Conservation (phyloP, 805 yeast species). For the Nakazawaea laoshanensis region DNA sequence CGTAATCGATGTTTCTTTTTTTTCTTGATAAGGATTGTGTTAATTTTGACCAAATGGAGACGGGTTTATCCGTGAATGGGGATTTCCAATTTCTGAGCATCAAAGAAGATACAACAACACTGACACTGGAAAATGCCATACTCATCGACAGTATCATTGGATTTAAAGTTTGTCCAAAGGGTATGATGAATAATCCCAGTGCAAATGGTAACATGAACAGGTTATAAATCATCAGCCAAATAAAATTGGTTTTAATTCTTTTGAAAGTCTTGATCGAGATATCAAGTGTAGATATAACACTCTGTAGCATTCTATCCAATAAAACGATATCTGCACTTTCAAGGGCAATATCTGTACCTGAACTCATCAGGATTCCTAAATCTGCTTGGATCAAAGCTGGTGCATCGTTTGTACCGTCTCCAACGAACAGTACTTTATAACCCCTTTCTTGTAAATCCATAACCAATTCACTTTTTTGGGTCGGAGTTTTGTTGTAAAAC, state of each 20-base stretch:
- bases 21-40: too few species aligned
- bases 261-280: slow-evolving; percentile 63
- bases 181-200: slow-evolving; percentile 77
- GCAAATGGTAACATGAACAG: slow-evolving; percentile 85
- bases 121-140: slow-evolving; percentile 88
- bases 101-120: slow-evolving; percentile 79
- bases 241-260: slow-evolving; percentile 71
- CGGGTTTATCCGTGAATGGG: too few species aligned
- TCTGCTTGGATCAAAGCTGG: slow-evolving; percentile 89
- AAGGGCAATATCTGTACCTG: slow-evolving; percentile 94
- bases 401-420: slow-evolving; percentile 97
- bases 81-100: slow-evolving; percentile 58
- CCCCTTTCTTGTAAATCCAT: slow-evolving; percentile 36
- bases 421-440: slow-evolving; percentile 71
- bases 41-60: too few species aligned
- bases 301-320: slow-evolving; percentile 20
- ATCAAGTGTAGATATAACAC: slow-evolving; percentile 44
- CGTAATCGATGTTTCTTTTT: too few species aligned
- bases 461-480: slow-evolving; percentile 65
- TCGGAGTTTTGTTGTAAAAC: slow-evolving; percentile 71
- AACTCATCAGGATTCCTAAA: slow-evolving; percentile 83
- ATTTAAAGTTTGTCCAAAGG: slow-evolving; percentile 67
- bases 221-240: slow-evolving; percentile 85
- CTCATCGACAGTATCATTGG: slow-evolving; percentile 89
- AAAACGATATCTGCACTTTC: slow-evolving; percentile 94